phyloP scores from a whole-genome alignment of 139 green algal species.

The Mychonastes homosphaera region DNA sequence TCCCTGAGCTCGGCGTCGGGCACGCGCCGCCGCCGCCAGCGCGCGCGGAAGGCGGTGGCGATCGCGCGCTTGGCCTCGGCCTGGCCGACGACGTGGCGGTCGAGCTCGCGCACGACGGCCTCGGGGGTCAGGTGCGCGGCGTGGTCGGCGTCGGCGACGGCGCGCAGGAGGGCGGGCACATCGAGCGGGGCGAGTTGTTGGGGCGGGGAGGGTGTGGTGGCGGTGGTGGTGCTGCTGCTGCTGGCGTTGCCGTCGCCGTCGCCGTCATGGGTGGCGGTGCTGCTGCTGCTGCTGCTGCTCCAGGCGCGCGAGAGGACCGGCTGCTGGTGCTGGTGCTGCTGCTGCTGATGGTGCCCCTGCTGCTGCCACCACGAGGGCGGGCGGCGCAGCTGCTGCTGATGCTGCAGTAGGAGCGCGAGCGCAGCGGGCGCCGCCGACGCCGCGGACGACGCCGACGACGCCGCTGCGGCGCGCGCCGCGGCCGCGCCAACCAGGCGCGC shows the following conservation, averaged over 20 bases:
- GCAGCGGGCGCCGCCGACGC: too few relatives aligned
- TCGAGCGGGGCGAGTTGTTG: not conserved
- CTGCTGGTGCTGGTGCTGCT: not conserved
- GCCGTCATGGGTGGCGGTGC: not conserved
- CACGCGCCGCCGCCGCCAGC: constrained; percentile 81
- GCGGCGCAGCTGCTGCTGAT: not conserved
- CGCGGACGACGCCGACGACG: too few relatives aligned
- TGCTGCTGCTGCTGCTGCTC: not conserved
- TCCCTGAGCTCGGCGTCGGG: constrained; percentile 35
- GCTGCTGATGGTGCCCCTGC: not conserved
- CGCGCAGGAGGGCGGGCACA: not conserved
- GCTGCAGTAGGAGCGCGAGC: too few relatives aligned
- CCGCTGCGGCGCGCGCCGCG: too few relatives aligned
- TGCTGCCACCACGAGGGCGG: not conserved
- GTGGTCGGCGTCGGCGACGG: not conserved
- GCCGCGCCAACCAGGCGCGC: too few relatives aligned
- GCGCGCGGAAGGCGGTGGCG: constrained; percentile 74
- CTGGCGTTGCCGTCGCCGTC: not conserved
- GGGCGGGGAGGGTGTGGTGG: not conserved
- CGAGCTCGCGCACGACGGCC: constrained; percentile 42
- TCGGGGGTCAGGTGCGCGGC: constrained; percentile 21
- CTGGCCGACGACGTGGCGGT: constrained; percentile 83
- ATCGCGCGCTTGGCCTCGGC: constrained; percentile 82
- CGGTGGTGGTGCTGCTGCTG: not conserved
- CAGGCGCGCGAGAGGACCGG: not conserved